A percentile compares a stretch with the other conserved stretches of the same genome.
phyloP scores from a whole-genome alignment of 2,329 filamentous ascomycete species.

The Phyllosticta citriasiana region DNA sequence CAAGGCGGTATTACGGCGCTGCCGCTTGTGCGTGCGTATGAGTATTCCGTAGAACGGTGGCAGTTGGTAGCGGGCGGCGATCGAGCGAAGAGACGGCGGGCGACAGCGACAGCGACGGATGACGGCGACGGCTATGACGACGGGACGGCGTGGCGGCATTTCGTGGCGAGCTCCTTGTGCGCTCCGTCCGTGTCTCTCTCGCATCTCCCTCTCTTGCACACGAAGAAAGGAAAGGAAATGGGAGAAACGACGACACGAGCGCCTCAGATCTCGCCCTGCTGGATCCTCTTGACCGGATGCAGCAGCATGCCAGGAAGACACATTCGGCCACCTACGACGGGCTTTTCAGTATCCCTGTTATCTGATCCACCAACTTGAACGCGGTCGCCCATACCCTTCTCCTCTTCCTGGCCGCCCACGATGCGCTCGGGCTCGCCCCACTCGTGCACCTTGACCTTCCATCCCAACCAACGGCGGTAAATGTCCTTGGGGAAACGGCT shows the following conservation, averaged over 20 bases:
- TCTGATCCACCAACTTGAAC: conserved; percentile 34
- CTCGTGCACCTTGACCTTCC: conserved; percentile 67
- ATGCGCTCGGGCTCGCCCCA: conserved; percentile 65
- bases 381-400: conserved; percentile 25
- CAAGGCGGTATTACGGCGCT: neutral
- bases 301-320: conserved; percentile 82
- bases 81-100: neutral
- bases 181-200: neutral
- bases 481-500: conserved; percentile 71
- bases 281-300: conserved; percentile 69
- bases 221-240: neutral
- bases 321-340: conserved; percentile 56
- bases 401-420: conserved; percentile 28
- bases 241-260: neutral
- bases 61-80: neutral
- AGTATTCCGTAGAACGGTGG: neutral
- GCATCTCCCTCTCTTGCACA: neutral
- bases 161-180: neutral
- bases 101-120: neutral
- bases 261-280: conserved; percentile 10
- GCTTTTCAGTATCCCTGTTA: conserved; percentile 10
- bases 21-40: too few species aligned
- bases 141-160: neutral
- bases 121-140: neutral
- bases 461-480: conserved; percentile 78